A percentile compares a stretch with the other conserved stretches of the same genome.
phyloP scores from a whole-genome alignment of 2,329 filamentous ascomycete genomes.

The Pseudopithomyces maydicus region DNA sequence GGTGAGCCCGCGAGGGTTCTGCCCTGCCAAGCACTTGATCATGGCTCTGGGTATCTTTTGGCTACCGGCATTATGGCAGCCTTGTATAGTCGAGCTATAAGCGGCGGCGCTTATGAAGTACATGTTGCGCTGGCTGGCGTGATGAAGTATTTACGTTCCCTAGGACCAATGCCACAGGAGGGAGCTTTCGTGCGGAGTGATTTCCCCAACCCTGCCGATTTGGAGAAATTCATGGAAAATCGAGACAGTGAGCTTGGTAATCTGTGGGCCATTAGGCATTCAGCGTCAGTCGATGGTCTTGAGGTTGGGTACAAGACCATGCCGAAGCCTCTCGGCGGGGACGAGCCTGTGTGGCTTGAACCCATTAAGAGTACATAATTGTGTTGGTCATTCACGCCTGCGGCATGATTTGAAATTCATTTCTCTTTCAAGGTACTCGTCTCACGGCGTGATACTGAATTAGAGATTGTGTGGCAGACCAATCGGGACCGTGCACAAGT shows the following conservation, averaged over 20 bases:
- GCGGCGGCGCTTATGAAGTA: conserved; percentile 58
- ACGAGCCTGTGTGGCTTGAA: conserved; percentile 26
- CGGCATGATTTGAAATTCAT: too few relatives aligned
- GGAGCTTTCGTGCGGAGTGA: conserved; percentile 51
- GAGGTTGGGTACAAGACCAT: conserved; percentile 57
- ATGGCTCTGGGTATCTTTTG: conserved; percentile 61
- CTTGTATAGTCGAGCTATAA: conserved; percentile 52
- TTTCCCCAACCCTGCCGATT: conserved; percentile 36
- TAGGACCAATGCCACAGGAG: conserved; percentile 56
- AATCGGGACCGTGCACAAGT: background rate
- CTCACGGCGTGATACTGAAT: too few relatives aligned
- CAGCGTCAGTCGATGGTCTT: conserved; percentile 53
- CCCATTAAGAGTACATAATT: too few relatives aligned
- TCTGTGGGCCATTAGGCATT: conserved; percentile 56
- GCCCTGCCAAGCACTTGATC: conserved; percentile 63
- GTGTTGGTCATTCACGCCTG: background rate
- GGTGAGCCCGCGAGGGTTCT: conserved; percentile 49
- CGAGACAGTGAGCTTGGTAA: conserved; percentile 53
- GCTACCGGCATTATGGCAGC: conserved; percentile 60
- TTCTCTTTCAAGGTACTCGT: too few relatives aligned
- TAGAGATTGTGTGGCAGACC: too few relatives aligned
- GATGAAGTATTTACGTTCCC: conserved; percentile 61
- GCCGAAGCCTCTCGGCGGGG: conserved; percentile 57
- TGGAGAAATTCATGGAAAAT: conserved; percentile 50
- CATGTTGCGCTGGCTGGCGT: conserved; percentile 61